These are phyloP conservation scores for Ascocoryne sarcoides DNA, from an alignment of 2,329 filamentous ascomycete genomes.

Conservation along the genomic window DNA sequence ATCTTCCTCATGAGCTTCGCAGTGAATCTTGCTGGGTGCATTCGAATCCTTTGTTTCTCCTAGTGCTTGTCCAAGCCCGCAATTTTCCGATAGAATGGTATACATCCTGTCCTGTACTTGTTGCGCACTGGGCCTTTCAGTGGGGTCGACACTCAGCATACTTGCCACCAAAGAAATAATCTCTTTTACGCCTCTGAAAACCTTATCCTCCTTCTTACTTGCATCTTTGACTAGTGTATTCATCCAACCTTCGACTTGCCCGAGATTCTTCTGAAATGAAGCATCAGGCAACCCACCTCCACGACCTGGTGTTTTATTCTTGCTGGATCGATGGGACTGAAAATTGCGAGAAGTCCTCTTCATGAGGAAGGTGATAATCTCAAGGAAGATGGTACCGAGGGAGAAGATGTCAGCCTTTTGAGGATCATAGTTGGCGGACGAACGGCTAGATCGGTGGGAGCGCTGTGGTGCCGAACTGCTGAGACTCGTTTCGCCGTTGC, in stretches of 20 bases:
- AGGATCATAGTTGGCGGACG: slow-evolving; percentile 35
- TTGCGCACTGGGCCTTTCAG: slow-evolving; percentile 42
- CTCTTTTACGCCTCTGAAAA: slow-evolving; percentile 43
- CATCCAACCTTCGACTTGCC: slow-evolving; percentile 64
- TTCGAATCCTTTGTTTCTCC: not conserved
- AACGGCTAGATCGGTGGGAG: not conserved
- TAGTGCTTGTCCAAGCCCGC: slow-evolving; percentile 12
- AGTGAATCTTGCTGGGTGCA: slow-evolving; percentile 17
- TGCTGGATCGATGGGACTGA: slow-evolving; percentile 54
- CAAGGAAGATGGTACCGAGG: slow-evolving; percentile 62
- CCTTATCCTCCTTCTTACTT: slow-evolving; percentile 33
- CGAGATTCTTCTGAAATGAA: slow-evolving; percentile 63
- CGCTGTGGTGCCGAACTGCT: not conserved
- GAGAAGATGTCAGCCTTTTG: slow-evolving; percentile 64
- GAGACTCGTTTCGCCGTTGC: not conserved
- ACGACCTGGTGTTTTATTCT: slow-evolving; percentile 43
- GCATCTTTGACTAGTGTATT: slow-evolving; percentile 50
- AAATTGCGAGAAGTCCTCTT: slow-evolving; percentile 61
- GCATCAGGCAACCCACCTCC: slow-evolving; percentile 55
- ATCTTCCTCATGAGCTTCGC: slow-evolving; percentile 12
- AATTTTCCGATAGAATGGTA: slow-evolving; percentile 36
- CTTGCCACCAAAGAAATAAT: slow-evolving; percentile 43
- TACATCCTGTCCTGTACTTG: slow-evolving; percentile 46
- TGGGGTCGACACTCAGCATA: slow-evolving; percentile 46
- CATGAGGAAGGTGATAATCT: slow-evolving; percentile 60